These are phyloP conservation scores for Mucor indicus DNA, from an alignment of 371 early-diverging fungal species.

Conservation along the genomic window DNA sequence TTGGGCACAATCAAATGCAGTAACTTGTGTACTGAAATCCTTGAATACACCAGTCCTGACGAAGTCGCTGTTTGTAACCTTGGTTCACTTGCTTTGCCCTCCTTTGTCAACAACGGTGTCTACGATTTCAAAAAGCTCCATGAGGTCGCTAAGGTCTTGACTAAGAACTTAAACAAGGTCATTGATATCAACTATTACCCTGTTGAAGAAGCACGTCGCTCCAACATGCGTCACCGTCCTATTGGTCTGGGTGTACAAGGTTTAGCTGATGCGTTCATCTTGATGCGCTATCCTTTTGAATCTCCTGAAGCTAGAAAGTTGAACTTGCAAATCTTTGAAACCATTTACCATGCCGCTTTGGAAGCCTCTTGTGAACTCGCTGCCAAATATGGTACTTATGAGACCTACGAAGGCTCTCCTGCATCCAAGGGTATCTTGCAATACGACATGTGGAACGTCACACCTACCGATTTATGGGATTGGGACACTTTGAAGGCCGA, in stretches of 20 bases:
- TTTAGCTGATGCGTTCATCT: slow-evolving; percentile 97
- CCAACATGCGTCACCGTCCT: slow-evolving; percentile 97
- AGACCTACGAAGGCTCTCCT: slow-evolving; percentile 90
- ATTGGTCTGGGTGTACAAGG: slow-evolving; percentile 99
- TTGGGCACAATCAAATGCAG: slow-evolving; percentile 94
- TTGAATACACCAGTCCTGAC: slow-evolving; percentile 94
- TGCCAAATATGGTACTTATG: slow-evolving; percentile 82
- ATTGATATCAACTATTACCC: slow-evolving; percentile 99
- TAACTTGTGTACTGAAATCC: slow-evolving; percentile 90
- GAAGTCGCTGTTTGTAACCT: slow-evolving; percentile 99
- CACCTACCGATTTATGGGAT: slow-evolving; percentile 84
- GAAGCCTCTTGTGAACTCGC: slow-evolving; percentile 97
- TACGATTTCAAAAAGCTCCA: slow-evolving; percentile 77
- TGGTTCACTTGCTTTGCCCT: slow-evolving; percentile 95
- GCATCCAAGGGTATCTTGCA: slow-evolving; percentile 94
- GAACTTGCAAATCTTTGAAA: slow-evolving; percentile 96
- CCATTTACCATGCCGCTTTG: slow-evolving; percentile 96
- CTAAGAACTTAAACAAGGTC: slow-evolving; percentile 94
- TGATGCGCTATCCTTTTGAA: slow-evolving; percentile 96
- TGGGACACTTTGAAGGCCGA: slow-evolving; percentile 86
- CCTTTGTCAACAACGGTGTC: slow-evolving; percentile 72
- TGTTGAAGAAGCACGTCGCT: slow-evolving; percentile 80
- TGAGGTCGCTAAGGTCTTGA: slow-evolving; percentile 77
- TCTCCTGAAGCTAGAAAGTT: slow-evolving; percentile 84
- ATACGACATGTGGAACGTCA: slow-evolving; percentile 93